Evolutionary conservation across 352 stramenopile genomes (phyloP), one percentile per base, ranked within the genome.

Genomic region (Blastocystis hominis): DNA sequence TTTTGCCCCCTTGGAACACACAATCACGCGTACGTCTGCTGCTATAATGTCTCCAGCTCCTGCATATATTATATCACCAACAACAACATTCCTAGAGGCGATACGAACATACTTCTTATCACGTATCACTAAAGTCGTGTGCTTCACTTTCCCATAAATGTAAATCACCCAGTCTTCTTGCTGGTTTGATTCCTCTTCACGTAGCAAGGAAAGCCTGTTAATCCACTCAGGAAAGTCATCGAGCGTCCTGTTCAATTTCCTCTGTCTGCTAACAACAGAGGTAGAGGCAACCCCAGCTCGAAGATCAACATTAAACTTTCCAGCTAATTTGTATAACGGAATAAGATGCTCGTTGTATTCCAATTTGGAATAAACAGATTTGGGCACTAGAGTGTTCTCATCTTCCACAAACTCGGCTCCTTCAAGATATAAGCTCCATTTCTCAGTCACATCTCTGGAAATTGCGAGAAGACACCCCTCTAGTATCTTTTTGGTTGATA

Each of bases 401-500:
- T 66, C n/a, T 44, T 64, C 72, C 3, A 53, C 46, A 20, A 56
- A 64, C 46, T 84, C 72, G 2, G n/a, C 30, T 6, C 72, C 72
- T 40, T 84, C 72, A 13, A 84, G 30, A 42, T 69, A 66, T 53
- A 84, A 40, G 38, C 44, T 68, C 72, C 72, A 84, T 47, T 84
- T 84, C 20, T 84, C 72, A 53, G 50, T 66, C 24, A 20, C 50
- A 64, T 84, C 72, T 54, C 54, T 84, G 5, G 72, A 15, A 68
- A 84, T 53, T 20, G 72, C 47, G 36, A 84, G 56, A 53, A 84
- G 34, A 47, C 72, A 84, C 38, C 72, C 72, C 38, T 84, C 72
- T 2, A 84, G 47, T 42, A 84, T 84, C 72, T 84, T 84, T 53
- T 84, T 84, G 2, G 47, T 64, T 46, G 72, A 84, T 36, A 84